Conservation (phyloP, 805 yeast species). For the Yamadazyma sp. region DNA sequence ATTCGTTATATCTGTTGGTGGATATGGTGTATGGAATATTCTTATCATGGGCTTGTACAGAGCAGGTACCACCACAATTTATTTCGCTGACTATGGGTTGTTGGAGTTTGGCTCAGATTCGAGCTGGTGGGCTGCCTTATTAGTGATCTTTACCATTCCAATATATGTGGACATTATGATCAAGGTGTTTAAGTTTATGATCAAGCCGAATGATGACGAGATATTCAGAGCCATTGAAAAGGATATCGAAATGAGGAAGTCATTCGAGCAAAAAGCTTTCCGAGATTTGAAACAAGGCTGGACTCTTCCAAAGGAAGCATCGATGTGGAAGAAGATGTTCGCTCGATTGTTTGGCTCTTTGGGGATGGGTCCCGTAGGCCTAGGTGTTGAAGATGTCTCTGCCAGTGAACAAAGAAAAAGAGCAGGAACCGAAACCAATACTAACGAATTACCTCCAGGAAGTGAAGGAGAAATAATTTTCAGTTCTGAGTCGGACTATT, state of each 20-base stretch:
- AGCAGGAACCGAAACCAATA: constrained; percentile 47
- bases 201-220: constrained; percentile 74
- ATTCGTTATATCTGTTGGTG: constrained; percentile 69
- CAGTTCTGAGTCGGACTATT: constrained; percentile 27
- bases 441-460: constrained; percentile 54
- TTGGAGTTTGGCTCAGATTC: constrained; percentile 74
- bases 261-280: constrained; percentile 71
- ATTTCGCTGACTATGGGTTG: constrained; percentile 70
- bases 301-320: constrained; percentile 57
- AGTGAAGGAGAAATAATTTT: constrained; percentile 29
- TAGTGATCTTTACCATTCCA: constrained; percentile 58
- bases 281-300: constrained; percentile 77
- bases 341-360: constrained; percentile 6
- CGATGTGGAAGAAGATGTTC: constrained; percentile 19
- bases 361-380: not conserved
- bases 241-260: constrained; percentile 60
- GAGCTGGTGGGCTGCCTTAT: constrained; percentile 83
- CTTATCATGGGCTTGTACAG: constrained; percentile 69
- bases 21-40: constrained; percentile 84
- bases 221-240: constrained; percentile 76
- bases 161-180: constrained; percentile 64
- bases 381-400: constrained; percentile 16
- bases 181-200: constrained; percentile 53
- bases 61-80: constrained; percentile 54
- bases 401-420: constrained; percentile 46